Evolutionary conservation across 495 filamentous ascomycete genomes (phyloP).

Genomic region (Hyaloscypha bicolor): DNA sequence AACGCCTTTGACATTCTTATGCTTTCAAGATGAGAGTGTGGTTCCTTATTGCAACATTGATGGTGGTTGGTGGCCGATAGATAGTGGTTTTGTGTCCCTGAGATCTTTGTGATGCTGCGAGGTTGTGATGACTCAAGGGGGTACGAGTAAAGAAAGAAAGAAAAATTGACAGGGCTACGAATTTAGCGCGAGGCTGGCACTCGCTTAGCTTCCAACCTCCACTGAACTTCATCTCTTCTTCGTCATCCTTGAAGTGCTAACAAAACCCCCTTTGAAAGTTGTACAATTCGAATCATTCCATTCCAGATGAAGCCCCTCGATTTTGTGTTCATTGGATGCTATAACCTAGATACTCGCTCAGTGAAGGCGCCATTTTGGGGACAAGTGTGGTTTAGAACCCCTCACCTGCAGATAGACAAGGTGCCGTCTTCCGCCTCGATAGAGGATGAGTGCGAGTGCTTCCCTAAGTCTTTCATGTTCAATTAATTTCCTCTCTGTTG

Average conservation of each 20-base stretch:
- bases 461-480: too few relatives aligned
- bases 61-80: neutral
- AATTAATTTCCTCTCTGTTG: too few relatives aligned
- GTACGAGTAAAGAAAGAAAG: neutral
- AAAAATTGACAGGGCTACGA: constrained; percentile 7
- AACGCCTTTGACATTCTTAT: constrained; percentile 24
- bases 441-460: too few relatives aligned
- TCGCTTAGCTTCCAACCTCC: constrained; percentile 5
- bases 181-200: constrained; percentile 10
- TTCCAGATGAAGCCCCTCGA: too few relatives aligned
- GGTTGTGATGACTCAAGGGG: neutral
- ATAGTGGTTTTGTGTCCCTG: neutral
- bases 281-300: too few relatives aligned
- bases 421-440: too few relatives aligned
- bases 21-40: neutral
- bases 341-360: too few relatives aligned
- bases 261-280: too few relatives aligned
- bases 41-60: neutral
- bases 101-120: neutral
- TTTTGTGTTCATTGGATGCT: too few relatives aligned
- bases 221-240: neutral
- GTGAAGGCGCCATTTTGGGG: too few relatives aligned
- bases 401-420: too few relatives aligned
- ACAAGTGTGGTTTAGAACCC: too few relatives aligned
- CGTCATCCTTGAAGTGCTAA: neutral